Base-by-base conservation (phyloP, 305 asterid genomes). In the Lippia alba region DNA sequence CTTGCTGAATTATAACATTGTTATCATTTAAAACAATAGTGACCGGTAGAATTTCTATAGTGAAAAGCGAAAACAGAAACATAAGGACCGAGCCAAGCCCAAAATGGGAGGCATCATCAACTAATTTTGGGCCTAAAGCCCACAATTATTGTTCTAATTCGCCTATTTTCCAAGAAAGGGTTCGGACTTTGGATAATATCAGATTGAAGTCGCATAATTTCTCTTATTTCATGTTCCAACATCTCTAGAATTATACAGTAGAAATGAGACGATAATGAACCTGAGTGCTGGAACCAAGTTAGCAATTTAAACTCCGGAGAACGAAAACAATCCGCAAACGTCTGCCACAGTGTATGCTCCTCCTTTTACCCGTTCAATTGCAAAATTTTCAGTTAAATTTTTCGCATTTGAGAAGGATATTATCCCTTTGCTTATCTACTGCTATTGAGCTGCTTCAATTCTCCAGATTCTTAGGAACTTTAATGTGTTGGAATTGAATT, bases 101-200 rank as follows among this genome's bases (percentile, higher is more conserved):
- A 12, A 4, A 16, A n/a, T n/a, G n/a, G n/a, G n/a, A n/a, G n/a
- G n/a, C n/a, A n/a, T n/a, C n/a, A n/a, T n/a, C n/a, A n/a, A 5
- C 10, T 32, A 50, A 10, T 9, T 50, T 48, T n/a, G 19, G 64
- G 75, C 74, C 20, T 61, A 36, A 18, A 17, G 49, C 75, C 45
- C 14, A 14, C 51, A 0, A 4, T 5, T 2, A 4, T 12, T 45
- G 10, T 7, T 4, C 16, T 8, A n/a, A 44, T 24, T 56, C 17
- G 44, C 61, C 10, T 24, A 24, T 24, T 17, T 46, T 72, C 39
- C 62, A 14, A 34, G 5, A 10, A 17, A 1, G 30, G 9, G 0
- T 50, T 64, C 9, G 41, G 41, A 36, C 8, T 41, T 12, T 39
- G 78, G 81, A 78, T 78, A 77, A 77, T 67, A 55, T 18, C 4